Evolutionary conservation across 306 rosid genomes (phyloP).

Genomic region (Sophora flavescens): DNA sequence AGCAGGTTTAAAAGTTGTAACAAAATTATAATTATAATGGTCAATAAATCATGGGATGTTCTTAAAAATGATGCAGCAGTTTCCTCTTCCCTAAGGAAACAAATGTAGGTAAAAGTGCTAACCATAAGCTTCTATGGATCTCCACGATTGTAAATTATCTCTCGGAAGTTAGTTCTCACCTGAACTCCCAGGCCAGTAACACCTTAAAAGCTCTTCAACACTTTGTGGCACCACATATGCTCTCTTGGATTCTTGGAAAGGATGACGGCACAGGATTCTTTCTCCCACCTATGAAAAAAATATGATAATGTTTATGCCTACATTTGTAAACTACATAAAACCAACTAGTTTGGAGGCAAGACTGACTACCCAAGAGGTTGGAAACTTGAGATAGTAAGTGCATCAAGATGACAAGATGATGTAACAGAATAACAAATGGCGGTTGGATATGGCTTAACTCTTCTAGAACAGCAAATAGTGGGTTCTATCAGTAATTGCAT

Average conservation of each 20-base stretch:
- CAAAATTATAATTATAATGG: constrained; percentile 1
- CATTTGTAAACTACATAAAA: constrained; percentile 20
- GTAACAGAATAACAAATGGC: constrained; percentile 13
- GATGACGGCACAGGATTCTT: constrained; percentile 93
- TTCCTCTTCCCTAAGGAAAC: constrained; percentile 26
- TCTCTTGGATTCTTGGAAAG: constrained; percentile 96
- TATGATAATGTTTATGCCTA: constrained; percentile 24
- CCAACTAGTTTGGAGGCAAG: constrained; percentile 25
- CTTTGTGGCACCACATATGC: constrained; percentile 97
- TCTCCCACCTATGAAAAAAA: constrained; percentile 80
- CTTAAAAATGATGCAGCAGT: constrained; percentile 10
- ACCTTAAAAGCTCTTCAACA: constrained; percentile 91
- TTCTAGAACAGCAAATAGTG: constrained; percentile 6
- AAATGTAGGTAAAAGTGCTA: constrained; percentile 6
- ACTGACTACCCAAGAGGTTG: constrained; percentile 13
- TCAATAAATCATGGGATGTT: neutral
- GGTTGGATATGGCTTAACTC: constrained; percentile 16
- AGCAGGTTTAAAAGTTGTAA: constrained; percentile 29
- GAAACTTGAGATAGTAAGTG: constrained; percentile 21
- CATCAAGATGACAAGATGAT: constrained; percentile 17
- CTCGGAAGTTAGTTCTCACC: constrained; percentile 57
- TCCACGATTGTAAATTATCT: constrained; percentile 21
- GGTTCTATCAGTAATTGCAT: constrained; percentile 32
- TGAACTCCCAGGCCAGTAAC: constrained; percentile 87
- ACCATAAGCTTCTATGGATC: constrained; percentile 25